Conservation (phyloP, 129 eudicot genomes). For the Flaveria brownii region DNA sequence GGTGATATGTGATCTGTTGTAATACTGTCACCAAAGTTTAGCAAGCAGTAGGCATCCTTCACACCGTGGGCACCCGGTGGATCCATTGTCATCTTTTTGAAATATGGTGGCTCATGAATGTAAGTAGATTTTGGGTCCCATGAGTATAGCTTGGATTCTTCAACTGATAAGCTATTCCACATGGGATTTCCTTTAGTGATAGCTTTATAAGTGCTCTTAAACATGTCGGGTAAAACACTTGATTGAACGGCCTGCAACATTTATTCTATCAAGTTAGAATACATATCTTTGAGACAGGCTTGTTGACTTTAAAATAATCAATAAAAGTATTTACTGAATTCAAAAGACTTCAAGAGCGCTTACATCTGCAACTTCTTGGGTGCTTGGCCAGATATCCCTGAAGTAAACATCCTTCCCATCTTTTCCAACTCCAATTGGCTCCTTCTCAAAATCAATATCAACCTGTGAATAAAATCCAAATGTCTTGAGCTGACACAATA, state of each 20-base stretch:
- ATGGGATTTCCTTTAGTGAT: conserved; percentile 87
- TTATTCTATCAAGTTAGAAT: background rate
- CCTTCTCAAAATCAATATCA: conserved; percentile 92
- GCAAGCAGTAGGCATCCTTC: conserved; percentile 90
- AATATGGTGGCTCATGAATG: conserved; percentile 94
- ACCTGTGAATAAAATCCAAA: conserved; percentile 48
- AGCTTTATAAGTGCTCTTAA: conserved; percentile 88
- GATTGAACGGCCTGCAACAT: conserved; percentile 80
- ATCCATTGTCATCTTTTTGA: conserved; percentile 90
- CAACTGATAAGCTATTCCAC: conserved; percentile 85
- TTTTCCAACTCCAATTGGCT: conserved; percentile 93
- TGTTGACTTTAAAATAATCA: background rate
- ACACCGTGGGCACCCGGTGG: conserved; percentile 95
- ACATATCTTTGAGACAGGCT: too few species aligned
- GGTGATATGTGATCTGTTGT: conserved; percentile 97
- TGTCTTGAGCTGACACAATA: background rate
- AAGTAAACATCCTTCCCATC: conserved; percentile 82
- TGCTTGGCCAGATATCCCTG: conserved; percentile 90
- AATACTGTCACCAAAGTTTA: conserved; percentile 89
- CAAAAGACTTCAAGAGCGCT: background rate
- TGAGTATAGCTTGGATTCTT: conserved; percentile 62
- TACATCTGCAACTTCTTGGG: conserved; percentile 84
- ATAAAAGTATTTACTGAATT: background rate
- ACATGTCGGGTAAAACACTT: conserved; percentile 91
- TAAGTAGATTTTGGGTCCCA: conserved; percentile 90